Percentiles rank a stretch among this genome's conserved stretches.
Conservation (phyloP, 768 basidiomycete species). For the Stropharia rugosoannulata region DNA sequence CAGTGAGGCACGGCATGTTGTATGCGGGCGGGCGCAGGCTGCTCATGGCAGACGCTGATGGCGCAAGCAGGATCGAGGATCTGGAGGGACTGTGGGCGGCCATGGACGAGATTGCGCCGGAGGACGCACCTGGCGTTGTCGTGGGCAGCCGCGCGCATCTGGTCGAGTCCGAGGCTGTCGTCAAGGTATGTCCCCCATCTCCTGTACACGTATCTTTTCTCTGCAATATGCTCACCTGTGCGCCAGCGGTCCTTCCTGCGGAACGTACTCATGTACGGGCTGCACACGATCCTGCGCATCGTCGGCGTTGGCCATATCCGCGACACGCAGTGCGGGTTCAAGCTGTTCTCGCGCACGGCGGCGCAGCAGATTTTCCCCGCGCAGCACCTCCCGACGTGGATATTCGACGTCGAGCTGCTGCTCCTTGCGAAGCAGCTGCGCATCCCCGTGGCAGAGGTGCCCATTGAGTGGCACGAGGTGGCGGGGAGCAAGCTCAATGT, state of each 20-base stretch:
- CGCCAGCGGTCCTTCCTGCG: slow-evolving; percentile 81
- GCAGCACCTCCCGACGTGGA: slow-evolving; percentile 90
- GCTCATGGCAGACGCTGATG: slow-evolving; percentile 94
- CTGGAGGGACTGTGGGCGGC: slow-evolving; percentile 74
- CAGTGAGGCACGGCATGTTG: slow-evolving; percentile 89
- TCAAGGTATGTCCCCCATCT: slow-evolving; percentile 60
- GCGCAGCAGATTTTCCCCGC: slow-evolving; percentile 83
- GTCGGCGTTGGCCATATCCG: slow-evolving; percentile 89
- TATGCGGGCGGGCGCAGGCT: slow-evolving; percentile 74
- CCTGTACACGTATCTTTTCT: neutral
- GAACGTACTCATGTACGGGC: slow-evolving; percentile 91
- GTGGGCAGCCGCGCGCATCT: slow-evolving; percentile 93
- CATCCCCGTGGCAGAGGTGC: slow-evolving; percentile 83
- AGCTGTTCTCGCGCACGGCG: slow-evolving; percentile 84
- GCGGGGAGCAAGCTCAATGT: slow-evolving; percentile 90
- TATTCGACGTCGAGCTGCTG: slow-evolving; percentile 94
- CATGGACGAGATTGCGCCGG: slow-evolving; percentile 61
- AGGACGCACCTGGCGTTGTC: slow-evolving; percentile 57
- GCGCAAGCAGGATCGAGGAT: slow-evolving; percentile 86
- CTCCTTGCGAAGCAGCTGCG: slow-evolving; percentile 76
- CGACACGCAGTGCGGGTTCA: slow-evolving; percentile 98
- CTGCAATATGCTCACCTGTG: neutral
- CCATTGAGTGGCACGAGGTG: slow-evolving; percentile 93
- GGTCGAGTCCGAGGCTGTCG: slow-evolving; percentile 89
- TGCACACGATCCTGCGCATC: slow-evolving; percentile 86